phyloP scores from a whole-genome alignment of 2,329 filamentous ascomycete genomes.

The Orbilia javanica region DNA sequence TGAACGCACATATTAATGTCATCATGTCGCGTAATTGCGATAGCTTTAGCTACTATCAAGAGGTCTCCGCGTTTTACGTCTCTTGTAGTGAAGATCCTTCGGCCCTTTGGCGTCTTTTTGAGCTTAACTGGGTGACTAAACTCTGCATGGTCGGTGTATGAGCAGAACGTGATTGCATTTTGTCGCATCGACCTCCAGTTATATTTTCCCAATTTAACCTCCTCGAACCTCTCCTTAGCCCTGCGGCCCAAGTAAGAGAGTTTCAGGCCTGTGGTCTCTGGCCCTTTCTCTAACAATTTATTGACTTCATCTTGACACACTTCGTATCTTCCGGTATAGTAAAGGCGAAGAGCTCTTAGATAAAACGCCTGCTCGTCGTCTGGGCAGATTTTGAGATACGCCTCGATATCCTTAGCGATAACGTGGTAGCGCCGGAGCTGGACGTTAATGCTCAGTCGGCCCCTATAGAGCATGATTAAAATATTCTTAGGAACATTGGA shows the following conservation, averaged over 20 bases:
- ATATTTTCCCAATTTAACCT: constrained; percentile 37
- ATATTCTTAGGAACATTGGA: not conserved
- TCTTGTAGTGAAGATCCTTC: constrained; percentile 45
- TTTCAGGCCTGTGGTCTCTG: not conserved
- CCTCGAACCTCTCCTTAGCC: constrained; percentile 30
- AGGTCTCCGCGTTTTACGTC: constrained; percentile 53
- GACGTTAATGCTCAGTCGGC: constrained; percentile 24
- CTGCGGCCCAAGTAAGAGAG: constrained; percentile 1
- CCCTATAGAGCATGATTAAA: not conserved
- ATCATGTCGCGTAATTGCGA: constrained; percentile 32
- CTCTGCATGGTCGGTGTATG: constrained; percentile 36
- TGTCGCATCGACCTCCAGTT: constrained; percentile 49
- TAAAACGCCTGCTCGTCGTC: constrained; percentile 5
- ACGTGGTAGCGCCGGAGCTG: constrained; percentile 15
- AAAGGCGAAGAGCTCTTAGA: constrained; percentile 25
- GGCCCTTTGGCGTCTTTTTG: constrained; percentile 54
- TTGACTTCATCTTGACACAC: constrained; percentile 24
- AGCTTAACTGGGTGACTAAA: constrained; percentile 40
- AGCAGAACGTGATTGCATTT: not conserved
- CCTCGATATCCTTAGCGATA: constrained; percentile 19
- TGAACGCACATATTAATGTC: constrained; percentile 8
- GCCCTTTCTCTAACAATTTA: not conserved
- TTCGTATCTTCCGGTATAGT: constrained; percentile 34
- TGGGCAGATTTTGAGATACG: constrained; percentile 16
- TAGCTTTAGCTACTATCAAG: constrained; percentile 42